Percentiles rank a stretch among this genome's conserved stretches.
Conservation (phyloP, 208 protist genomes). For the Trypanosoma mega region DNA sequence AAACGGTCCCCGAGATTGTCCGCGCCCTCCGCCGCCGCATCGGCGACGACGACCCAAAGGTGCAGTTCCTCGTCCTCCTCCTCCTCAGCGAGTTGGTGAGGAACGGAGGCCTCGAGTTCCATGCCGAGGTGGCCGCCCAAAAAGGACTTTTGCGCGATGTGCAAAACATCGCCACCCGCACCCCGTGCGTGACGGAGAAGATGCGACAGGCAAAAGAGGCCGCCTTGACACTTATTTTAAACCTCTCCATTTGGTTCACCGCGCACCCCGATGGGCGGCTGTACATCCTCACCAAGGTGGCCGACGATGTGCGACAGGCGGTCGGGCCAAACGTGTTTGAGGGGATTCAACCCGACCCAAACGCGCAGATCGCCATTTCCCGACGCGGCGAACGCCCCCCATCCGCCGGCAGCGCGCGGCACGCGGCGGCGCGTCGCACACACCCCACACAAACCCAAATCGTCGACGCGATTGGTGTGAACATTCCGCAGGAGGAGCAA, state of each 20-base stretch:
- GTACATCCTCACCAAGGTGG: slow-evolving; percentile 64
- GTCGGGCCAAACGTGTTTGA: slow-evolving; percentile 74
- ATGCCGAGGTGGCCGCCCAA: slow-evolving; percentile 64
- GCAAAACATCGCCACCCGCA: slow-evolving; percentile 52
- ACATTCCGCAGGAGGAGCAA: slow-evolving; percentile 54
- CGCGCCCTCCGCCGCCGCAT: slow-evolving; percentile 77
- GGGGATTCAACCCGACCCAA: slow-evolving; percentile 54
- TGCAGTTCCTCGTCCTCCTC: slow-evolving; percentile 68
- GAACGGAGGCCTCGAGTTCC: slow-evolving; percentile 53
- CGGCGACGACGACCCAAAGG: slow-evolving; percentile 52
- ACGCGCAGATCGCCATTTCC: slow-evolving; percentile 27
- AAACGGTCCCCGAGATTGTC: slow-evolving; percentile 63
- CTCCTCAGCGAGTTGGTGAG: slow-evolving; percentile 70
- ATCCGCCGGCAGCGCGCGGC: background rate
- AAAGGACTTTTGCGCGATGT: slow-evolving; percentile 82
- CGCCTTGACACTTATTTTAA: slow-evolving; percentile 69
- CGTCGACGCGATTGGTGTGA: slow-evolving; percentile 65
- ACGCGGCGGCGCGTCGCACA: slow-evolving; percentile 2
- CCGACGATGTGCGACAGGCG: slow-evolving; percentile 56
- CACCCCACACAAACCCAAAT: slow-evolving; percentile 23
- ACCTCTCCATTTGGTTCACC: slow-evolving; percentile 85
- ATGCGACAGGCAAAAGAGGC: slow-evolving; percentile 54
- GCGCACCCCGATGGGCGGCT: slow-evolving; percentile 57
- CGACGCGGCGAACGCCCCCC: slow-evolving; percentile 1
- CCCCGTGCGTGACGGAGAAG: slow-evolving; percentile 42